A percentile compares a stretch with the other conserved stretches of the same genome.
phyloP scores from a whole-genome alignment of 2,329 filamentous ascomycete genomes.

The Diplodia sapinea region DNA sequence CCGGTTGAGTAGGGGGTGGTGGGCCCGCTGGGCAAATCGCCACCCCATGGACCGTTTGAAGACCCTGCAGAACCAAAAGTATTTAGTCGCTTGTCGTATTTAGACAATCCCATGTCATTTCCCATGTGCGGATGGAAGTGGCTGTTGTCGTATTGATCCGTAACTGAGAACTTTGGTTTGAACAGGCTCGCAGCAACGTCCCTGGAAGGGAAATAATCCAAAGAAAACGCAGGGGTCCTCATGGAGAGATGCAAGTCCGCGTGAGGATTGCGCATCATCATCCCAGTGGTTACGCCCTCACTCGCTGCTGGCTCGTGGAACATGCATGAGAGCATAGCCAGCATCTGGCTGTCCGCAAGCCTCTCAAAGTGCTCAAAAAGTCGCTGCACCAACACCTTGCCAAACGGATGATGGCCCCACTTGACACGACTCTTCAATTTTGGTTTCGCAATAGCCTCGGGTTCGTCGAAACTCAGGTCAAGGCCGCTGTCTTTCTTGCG shows the following conservation, averaged over 20 bases:
- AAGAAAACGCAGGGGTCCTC: conserved; percentile 53
- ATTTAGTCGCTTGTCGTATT: conserved; percentile 36
- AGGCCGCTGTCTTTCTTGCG: conserved; percentile 57
- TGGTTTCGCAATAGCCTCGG: conserved; percentile 47
- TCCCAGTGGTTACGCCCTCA: conserved; percentile 48
- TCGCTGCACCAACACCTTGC: conserved; percentile 61
- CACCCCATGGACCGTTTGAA: conserved; percentile 58
- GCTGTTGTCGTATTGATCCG: conserved; percentile 36
- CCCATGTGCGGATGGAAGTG: conserved; percentile 41
- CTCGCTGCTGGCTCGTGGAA: conserved; percentile 57
- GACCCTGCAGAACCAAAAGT: conserved; percentile 58
- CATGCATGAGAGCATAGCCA: conserved; percentile 69
- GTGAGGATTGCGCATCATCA: conserved; percentile 38
- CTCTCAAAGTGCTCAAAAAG: conserved; percentile 66
- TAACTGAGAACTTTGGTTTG: conserved; percentile 45
- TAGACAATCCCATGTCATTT: conserved; percentile 38
- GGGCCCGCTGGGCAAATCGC: conserved; percentile 51
- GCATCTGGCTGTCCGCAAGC: conserved; percentile 67
- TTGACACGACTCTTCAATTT: conserved; percentile 54
- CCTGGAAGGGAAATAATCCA: conserved; percentile 55
- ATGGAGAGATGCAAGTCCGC: conserved; percentile 49
- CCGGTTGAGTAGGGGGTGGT: conserved; percentile 60
- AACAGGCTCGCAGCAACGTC: conserved; percentile 53
- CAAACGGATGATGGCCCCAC: conserved; percentile 64
- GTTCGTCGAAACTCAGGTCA: conserved; percentile 55